Base-by-base conservation (phyloP, 2,329 filamentous ascomycete species). In the Exophiala viscosa region DNA sequence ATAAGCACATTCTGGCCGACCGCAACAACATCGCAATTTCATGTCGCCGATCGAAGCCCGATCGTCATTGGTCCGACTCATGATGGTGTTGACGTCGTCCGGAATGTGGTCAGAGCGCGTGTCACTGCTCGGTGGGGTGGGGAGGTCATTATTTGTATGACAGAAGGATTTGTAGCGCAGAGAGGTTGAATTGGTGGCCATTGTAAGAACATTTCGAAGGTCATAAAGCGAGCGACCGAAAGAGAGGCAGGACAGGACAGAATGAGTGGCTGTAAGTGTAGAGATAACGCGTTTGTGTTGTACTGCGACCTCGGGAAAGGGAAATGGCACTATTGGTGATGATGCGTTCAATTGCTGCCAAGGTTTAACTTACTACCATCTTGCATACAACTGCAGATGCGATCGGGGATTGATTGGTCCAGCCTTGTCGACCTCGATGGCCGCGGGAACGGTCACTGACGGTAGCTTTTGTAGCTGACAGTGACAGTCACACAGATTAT, bases 1-100 rank as follows among this genome's bases (percentile, higher is more conserved):
- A 67, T 87, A 89, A 62, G 84, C 80, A 71, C 92, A 97, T 64
- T 90, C 84, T 57, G 77, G 68, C 60, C 83, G 84, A 51, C 90
- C 91, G 74, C 92, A 99, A 74, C 92, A 99, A 77, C 93, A 97
- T 45, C 44, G 56, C 39, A 62, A 60, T 57, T 54, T 62, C 45
- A 39, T 20, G 35, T 54, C 50, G 35, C 33, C 34, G n/a, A 32
- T 45, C 28, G 34, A 39, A 11, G 36, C 41, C 38, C 18, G 46
- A 11, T 18, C 35, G 36, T 58, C 50, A 59, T 57, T 55, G 59
- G 54, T 32, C 31, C 18, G 39, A 49, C 40, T 57, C 48, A 50
- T 48, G 51, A 57, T 51, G 49, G 51, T 55, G 54, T 59, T 43
- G 43, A 50, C 40, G 49, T 54, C 45, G 48, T 61, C 49, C 42